Conservation (phyloP, 495 filamentous ascomycete genomes). For the Penicillium flavigenum region DNA sequence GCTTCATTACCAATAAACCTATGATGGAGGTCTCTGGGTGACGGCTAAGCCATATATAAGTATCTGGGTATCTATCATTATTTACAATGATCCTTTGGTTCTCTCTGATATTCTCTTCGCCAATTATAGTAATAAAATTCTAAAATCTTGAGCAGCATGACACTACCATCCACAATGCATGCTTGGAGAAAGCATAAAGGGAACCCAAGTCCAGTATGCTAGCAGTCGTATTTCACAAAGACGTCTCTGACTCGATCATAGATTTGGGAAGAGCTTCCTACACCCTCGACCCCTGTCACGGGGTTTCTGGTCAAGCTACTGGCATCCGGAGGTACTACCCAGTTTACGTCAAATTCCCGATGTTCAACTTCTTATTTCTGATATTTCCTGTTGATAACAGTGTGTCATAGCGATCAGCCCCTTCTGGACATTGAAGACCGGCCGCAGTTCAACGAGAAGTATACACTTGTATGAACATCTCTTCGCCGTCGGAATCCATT, state of each 20-base stretch:
- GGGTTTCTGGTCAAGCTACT: slow-evolving; percentile 23
- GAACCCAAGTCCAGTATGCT: slow-evolving; percentile 16
- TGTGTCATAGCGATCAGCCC: slow-evolving; percentile 27
- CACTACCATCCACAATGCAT: slow-evolving; percentile 18
- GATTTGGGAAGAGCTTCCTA: slow-evolving; percentile 24
- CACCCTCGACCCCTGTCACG: slow-evolving; percentile 12
- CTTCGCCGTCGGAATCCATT: background rate
- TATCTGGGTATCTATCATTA: background rate
- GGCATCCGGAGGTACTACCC: slow-evolving; percentile 19
- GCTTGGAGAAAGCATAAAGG: slow-evolving; percentile 30
- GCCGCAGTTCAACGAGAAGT: slow-evolving; percentile 25
- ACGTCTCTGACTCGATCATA: background rate
- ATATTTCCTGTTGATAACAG: slow-evolving; percentile 1
- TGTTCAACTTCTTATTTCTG: background rate
- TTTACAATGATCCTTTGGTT: background rate
- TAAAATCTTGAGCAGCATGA: background rate
- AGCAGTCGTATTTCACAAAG: background rate
- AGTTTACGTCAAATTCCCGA: background rate
- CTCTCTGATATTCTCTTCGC: too few relatives aligned
- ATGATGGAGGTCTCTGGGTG: too few relatives aligned
- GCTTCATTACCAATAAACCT: background rate
- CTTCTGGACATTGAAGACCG: slow-evolving; percentile 25
- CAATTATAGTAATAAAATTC: background rate
- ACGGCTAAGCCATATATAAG: background rate
- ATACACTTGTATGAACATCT: slow-evolving; percentile 17